Conservation (phyloP, 2,329 filamentous ascomycete genomes). For the Pyrenochaeta sp. region DNA sequence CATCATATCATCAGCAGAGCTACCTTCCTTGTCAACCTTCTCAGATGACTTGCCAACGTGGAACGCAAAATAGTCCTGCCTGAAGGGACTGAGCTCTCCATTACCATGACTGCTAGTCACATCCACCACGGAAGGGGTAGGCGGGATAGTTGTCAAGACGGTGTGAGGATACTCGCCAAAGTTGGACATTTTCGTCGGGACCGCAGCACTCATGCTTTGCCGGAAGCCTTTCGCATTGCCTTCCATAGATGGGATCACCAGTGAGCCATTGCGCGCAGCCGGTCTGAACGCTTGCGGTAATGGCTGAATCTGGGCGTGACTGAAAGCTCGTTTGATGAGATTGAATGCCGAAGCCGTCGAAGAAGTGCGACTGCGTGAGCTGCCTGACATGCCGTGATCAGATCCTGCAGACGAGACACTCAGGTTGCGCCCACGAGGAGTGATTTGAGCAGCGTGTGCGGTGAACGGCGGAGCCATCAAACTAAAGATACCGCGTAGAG, state of each 20-base stretch:
- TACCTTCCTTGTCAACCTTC: conserved; percentile 14
- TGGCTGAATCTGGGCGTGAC: conserved; percentile 20
- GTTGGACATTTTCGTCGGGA: conserved; percentile 49
- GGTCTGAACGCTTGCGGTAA: conserved; percentile 18
- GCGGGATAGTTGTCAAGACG: conserved; percentile 50
- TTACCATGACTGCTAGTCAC: conserved; percentile 8
- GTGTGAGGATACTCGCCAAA: conserved; percentile 39
- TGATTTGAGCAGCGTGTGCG: too few species aligned
- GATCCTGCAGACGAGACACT: conserved; percentile 36
- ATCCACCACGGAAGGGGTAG: conserved; percentile 44
- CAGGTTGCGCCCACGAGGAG: conserved; percentile 30
- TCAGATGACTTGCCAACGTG: conserved; percentile 26
- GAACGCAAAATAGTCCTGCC: conserved; percentile 42
- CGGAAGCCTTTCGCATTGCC: conserved; percentile 38
- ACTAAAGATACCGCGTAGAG: conserved; percentile 55
- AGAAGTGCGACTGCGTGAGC: conserved; percentile 29
- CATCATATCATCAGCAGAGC: conserved; percentile 26
- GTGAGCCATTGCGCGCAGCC: conserved; percentile 19
- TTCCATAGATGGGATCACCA: conserved; percentile 36
- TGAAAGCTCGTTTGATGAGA: conserved; percentile 40
- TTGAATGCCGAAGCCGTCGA: conserved; percentile 36
- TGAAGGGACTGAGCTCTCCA: conserved; percentile 45
- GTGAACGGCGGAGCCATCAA: conserved; percentile 45
- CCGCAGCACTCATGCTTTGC: conserved; percentile 44
- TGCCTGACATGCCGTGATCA: conserved; percentile 18